These are phyloP conservation scores for Orbilia javanica DNA, from an alignment of 2,329 filamentous ascomycete genomes.

Conservation along the genomic window DNA sequence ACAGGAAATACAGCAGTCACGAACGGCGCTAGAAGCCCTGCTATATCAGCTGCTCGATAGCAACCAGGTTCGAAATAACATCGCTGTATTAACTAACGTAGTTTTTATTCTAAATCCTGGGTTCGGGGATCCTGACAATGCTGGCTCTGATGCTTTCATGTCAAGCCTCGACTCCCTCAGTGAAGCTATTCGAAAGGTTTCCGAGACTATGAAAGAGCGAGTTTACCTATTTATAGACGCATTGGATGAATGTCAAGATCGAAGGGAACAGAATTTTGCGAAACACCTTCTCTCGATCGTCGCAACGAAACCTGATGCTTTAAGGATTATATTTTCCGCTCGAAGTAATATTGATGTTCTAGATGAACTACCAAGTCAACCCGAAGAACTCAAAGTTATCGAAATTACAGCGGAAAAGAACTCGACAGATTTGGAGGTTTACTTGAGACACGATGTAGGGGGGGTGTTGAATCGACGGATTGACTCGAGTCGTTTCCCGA, in stretches of 20 bases:
- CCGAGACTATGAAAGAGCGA: not conserved
- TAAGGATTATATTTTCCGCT: slow-evolving; percentile 31
- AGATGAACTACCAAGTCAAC: slow-evolving; percentile 1
- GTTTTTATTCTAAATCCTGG: slow-evolving; percentile 17
- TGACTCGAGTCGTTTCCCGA: not conserved
- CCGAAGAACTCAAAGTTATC: slow-evolving; percentile 8
- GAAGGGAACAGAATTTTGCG: slow-evolving; percentile 13
- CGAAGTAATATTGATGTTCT: slow-evolving; percentile 34
- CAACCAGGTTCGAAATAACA: slow-evolving; percentile 16
- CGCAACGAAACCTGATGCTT: not conserved
- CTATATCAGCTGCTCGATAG: slow-evolving; percentile 29
- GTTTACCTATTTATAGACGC: slow-evolving; percentile 44
- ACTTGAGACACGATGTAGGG: slow-evolving; percentile 20
- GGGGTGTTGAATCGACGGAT: slow-evolving; percentile 16
- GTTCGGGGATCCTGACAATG: not conserved
- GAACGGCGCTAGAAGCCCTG: slow-evolving; percentile 27
- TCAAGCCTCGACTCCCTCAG: not conserved
- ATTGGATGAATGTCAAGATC: slow-evolving; percentile 44
- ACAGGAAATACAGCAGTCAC: slow-evolving; percentile 40
- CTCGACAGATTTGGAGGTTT: slow-evolving; percentile 23
- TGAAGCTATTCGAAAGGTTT: slow-evolving; percentile 6
- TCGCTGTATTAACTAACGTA: not conserved
- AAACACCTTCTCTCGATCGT: slow-evolving; percentile 2
- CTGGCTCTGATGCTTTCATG: not conserved
- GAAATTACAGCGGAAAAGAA: slow-evolving; percentile 47